Conservation (phyloP, 495 filamentous ascomycete species). For the Peziza echinospora region DNA sequence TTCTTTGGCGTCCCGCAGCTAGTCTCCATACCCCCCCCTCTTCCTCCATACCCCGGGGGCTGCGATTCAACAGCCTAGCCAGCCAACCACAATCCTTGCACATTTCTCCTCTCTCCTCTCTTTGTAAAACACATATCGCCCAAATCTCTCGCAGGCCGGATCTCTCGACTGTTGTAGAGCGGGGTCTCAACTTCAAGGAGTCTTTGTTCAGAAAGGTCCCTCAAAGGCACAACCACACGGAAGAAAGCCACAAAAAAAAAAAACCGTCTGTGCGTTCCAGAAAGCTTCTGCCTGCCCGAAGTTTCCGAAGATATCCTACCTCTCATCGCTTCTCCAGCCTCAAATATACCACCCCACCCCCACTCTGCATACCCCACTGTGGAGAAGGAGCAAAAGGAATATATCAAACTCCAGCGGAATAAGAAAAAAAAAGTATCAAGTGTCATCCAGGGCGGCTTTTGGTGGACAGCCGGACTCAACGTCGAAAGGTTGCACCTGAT, state of each 20-base stretch:
- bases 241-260: no score
- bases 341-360: no score
- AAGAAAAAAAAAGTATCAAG: background rate
- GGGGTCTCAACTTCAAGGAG: background rate
- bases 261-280: no score
- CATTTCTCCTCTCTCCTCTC: background rate
- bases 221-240: background rate
- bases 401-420: no score
- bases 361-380: no score
- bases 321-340: no score
- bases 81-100: background rate
- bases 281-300: no score
- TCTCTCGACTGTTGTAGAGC: background rate
- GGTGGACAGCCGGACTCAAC: background rate
- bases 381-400: background rate
- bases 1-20: background rate
- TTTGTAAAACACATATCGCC: background rate
- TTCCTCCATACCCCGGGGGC: no score
- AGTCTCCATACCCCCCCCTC: no score
- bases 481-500: background rate
- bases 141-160: background rate
- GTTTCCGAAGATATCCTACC: no score
- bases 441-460: background rate
- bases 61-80: background rate
- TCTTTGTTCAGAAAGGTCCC: background rate